Evolutionary conservation across 2,329 filamentous ascomycete species (phyloP).

Genomic region (Talaromyces sp.): DNA sequence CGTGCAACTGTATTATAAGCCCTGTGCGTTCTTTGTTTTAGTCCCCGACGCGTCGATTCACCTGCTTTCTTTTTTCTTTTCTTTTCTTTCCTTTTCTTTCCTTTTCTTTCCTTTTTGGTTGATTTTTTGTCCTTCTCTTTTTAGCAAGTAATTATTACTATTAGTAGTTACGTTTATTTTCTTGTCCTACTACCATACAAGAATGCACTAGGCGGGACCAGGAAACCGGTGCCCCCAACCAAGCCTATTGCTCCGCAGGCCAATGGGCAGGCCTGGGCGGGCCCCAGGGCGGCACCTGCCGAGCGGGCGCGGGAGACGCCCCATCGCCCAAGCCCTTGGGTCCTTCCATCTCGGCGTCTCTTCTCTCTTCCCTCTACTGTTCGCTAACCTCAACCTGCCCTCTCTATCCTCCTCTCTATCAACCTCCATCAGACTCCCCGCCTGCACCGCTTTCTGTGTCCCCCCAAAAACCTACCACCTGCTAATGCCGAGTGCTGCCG

Average conservation of each 20-base stretch:
- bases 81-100: background rate
- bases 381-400: background rate
- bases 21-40: background rate
- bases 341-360: background rate
- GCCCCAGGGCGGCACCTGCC: slow-evolving; percentile 5
- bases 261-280: background rate
- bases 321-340: slow-evolving; percentile 14
- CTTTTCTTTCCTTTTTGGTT: background rate
- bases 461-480: background rate
- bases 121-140: background rate
- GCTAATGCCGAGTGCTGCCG: background rate
- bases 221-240: background rate
- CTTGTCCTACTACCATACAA: background rate
- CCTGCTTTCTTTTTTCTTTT: background rate
- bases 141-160: no score
- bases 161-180: no score
- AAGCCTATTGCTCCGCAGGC: background rate
- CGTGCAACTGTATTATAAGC: background rate
- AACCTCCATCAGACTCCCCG: background rate
- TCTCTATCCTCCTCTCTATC: background rate
- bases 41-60: background rate
- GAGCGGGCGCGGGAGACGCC: slow-evolving; percentile 1
- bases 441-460: background rate
- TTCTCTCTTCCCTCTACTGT: background rate
- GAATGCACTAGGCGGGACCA: background rate